Conservation (phyloP, 1,284 basidiomycete species). For the Mycena sp. region DNA sequence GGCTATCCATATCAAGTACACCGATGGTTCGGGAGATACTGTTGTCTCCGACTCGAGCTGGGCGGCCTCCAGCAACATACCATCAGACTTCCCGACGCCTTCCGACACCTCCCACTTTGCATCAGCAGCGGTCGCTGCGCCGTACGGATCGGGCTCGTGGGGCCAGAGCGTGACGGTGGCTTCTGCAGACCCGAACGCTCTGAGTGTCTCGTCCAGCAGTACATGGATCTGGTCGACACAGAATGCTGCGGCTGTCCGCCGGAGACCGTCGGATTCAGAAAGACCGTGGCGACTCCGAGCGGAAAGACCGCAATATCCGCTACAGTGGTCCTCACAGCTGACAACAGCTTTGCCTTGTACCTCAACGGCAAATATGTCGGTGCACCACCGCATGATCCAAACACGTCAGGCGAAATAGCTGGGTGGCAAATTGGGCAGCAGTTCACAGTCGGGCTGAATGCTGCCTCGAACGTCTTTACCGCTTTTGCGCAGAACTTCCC, state of each 20-base stretch:
- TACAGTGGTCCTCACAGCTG: background rate
- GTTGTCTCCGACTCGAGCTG: constrained; percentile 17
- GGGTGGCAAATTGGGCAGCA: constrained; percentile 19
- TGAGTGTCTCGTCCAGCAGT: background rate
- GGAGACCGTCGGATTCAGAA: constrained; percentile 27
- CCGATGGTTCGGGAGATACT: constrained; percentile 7
- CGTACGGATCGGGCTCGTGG: constrained; percentile 9
- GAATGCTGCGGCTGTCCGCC: background rate
- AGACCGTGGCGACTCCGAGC: constrained; percentile 20
- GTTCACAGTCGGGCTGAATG: constrained; percentile 19
- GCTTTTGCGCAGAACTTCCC: constrained; percentile 19
- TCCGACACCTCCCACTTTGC: background rate
- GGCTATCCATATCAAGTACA: constrained; percentile 12
- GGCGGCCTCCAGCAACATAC: constrained; percentile 3
- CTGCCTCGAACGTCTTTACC: constrained; percentile 19
- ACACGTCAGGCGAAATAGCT: too few species aligned
- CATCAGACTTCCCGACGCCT: background rate
- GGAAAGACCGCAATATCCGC: constrained; percentile 19
- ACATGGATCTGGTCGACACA: constrained; percentile 14
- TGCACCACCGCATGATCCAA: background rate
- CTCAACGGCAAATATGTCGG: constrained; percentile 21
- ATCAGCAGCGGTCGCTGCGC: background rate
- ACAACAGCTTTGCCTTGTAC: constrained; percentile 12
- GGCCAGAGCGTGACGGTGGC: background rate
- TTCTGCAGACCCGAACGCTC: background rate